phyloP scores from a whole-genome alignment of 2,329 filamentous ascomycete species.

The Penicillium sp. region DNA sequence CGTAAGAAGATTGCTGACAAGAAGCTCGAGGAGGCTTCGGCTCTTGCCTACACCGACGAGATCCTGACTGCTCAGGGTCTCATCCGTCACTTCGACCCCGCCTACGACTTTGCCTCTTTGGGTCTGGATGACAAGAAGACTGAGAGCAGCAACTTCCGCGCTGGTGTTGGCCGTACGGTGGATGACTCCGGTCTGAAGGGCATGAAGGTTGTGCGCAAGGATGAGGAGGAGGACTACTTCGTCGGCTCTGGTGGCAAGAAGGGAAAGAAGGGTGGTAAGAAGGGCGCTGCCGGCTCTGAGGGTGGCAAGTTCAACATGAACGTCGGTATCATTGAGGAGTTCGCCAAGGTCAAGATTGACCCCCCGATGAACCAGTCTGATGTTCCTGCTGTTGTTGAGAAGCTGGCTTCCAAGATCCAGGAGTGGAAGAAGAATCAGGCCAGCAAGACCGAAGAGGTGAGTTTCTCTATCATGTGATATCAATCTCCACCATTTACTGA shows the following conservation, averaged over 20 bases:
- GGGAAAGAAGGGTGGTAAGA: constrained; percentile 76
- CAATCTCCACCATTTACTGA: constrained; percentile 1
- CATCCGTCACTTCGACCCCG: constrained; percentile 86
- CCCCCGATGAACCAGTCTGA: constrained; percentile 82
- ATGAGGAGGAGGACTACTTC: constrained; percentile 84
- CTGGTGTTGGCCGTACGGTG: constrained; percentile 74
- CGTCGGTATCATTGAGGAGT: constrained; percentile 86
- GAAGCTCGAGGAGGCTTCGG: constrained; percentile 50
- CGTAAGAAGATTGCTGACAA: constrained; percentile 51
- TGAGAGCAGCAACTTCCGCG: constrained; percentile 65
- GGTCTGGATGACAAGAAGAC: constrained; percentile 46
- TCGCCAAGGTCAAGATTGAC: constrained; percentile 75
- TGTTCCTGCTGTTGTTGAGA: constrained; percentile 72
- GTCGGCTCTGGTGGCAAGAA: constrained; percentile 68
- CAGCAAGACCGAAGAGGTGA: constrained; percentile 81
- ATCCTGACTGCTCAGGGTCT: constrained; percentile 83
- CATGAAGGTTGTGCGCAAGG: constrained; percentile 75
- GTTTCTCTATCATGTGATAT: constrained; percentile 30
- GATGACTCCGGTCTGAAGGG: constrained; percentile 83
- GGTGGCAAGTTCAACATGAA: constrained; percentile 73
- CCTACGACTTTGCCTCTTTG: constrained; percentile 62
- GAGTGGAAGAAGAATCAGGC: constrained; percentile 90
- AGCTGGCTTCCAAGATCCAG: constrained; percentile 85
- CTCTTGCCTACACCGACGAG: constrained; percentile 86
- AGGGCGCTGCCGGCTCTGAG: constrained; percentile 51